Evolutionary conservation across 1,284 basidiomycete genomes (phyloP), one percentile per base, ranked within the genome.

Genomic region (Cryptococcus floricola): DNA sequence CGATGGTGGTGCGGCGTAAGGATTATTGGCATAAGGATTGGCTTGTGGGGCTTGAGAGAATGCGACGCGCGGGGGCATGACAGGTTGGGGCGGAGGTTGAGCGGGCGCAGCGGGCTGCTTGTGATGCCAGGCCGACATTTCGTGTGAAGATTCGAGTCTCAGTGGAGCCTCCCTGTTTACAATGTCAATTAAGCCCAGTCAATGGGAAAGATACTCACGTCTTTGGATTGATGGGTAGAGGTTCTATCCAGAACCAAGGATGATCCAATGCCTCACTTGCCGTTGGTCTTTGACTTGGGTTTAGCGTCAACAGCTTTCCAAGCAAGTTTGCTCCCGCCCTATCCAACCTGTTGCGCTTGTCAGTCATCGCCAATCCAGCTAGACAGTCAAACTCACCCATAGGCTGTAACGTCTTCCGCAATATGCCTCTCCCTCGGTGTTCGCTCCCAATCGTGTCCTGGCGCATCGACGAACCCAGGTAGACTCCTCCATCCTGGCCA

Each of bases 401-500:
- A 71, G 34, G 63, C 58, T 12, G 59, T 48, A 4, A 68, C 63
- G 16, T 55, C 49, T 25, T 61, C 61, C 13, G 70, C 25, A 18
- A 71, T 56, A 3, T 66, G 48, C 37, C 55, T 62, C 10, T 70
- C 65, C 16, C 53, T 53, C 37, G 57, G 56, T 14, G 61, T 59
- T 44, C 56, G 60, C 42, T 75, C 67, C 73, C 75, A 74, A 7
- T 59, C 64, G 56, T 69, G 61, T 3, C 63, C 64, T n/a, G 65
- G 57, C 10, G 61, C 81, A 16, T 89, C 89, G 49, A 90, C 88
- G 65, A 88, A 89, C 2, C 90, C 89, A 49, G 88, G 88, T 14
- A 93, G 73, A 10, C 78, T 76, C 63, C 87, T 85, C 74, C 86
- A 89, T 59, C 89, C 88, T 0, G 93, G 91, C 85, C 91, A 80